Conservation (phyloP, 2,329 filamentous ascomycete species). For the Fusarium dlaminii region DNA sequence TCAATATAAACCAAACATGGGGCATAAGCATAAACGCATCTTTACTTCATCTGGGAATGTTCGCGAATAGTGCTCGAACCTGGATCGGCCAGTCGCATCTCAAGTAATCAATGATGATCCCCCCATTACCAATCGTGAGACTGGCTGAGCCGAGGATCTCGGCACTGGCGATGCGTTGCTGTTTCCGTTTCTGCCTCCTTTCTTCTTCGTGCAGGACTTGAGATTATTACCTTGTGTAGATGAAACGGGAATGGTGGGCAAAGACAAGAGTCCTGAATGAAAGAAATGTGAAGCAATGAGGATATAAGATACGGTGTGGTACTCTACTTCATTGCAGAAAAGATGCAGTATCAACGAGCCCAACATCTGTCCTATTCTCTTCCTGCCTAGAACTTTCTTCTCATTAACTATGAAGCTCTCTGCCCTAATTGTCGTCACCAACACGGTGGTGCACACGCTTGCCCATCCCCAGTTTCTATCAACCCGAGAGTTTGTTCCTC, state of each 20-base stretch:
- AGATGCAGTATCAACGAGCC: neutral
- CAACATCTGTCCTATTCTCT: neutral
- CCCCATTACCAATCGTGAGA: neutral
- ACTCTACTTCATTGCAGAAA: rapidly evolving
- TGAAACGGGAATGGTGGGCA: neutral
- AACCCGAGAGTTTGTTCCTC: neutral
- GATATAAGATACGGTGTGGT: neutral
- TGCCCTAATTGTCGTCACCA: neutral
- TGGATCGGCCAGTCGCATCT: neutral
- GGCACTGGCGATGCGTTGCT: neutral
- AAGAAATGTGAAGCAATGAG: too few relatives aligned
- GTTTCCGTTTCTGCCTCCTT: neutral
- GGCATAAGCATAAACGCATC: neutral
- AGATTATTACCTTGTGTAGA: neutral
- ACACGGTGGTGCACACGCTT: rapidly evolving
- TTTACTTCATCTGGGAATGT: neutral
- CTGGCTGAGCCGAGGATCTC: neutral
- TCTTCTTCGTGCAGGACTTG: too few relatives aligned
- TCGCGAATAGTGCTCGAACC: neutral
- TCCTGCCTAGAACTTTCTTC: neutral
- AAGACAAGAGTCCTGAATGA: rapidly evolving
- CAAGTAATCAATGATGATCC: neutral
- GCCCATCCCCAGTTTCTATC: neutral
- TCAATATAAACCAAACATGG: neutral
- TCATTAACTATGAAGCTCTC: neutral